These are phyloP conservation scores for Trametes elegans DNA, from an alignment of 768 basidiomycete species.

Conservation along the genomic window DNA sequence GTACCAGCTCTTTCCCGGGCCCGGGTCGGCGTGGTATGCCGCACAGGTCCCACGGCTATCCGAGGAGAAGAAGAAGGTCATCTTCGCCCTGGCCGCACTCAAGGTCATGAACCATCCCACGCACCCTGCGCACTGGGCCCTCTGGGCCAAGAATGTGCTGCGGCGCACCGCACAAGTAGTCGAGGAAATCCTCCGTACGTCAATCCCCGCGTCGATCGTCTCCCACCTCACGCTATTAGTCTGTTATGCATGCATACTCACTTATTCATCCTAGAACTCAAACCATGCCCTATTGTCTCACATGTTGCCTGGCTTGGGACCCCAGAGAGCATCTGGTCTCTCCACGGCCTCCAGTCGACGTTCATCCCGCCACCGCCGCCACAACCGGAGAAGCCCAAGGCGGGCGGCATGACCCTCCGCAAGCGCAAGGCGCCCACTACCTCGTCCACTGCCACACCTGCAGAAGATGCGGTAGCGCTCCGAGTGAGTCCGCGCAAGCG, in stretches of 20 bases:
- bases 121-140: constrained; percentile 58
- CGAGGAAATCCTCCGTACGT: constrained; percentile 54
- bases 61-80: constrained; percentile 15
- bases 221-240: background rate
- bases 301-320: constrained; percentile 15
- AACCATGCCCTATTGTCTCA: constrained; percentile 15
- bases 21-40: constrained; percentile 1
- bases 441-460: background rate
- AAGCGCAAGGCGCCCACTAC: constrained; percentile 16
- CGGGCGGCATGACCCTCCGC: constrained; percentile 16
- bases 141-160: constrained; percentile 57
- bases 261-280: constrained; percentile 2
- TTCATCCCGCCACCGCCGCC: constrained; percentile 12
- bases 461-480: background rate
- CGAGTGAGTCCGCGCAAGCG: constrained; percentile 12
- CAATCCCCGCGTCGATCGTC: background rate
- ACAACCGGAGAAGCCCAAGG: constrained; percentile 10
- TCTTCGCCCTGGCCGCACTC: constrained; percentile 61
- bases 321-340: constrained; percentile 13
- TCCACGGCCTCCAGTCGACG: constrained; percentile 12
- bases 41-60: constrained; percentile 15
- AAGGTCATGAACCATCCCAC: constrained; percentile 53
- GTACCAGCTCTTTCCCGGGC: constrained; percentile 10
- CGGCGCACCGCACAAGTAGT: constrained; percentile 51
- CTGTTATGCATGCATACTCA: too few relatives aligned